Evolutionary conservation across 129 eudicot species (phyloP), one percentile per base, ranked within the genome.

Genomic region (Glebionis coronaria): DNA sequence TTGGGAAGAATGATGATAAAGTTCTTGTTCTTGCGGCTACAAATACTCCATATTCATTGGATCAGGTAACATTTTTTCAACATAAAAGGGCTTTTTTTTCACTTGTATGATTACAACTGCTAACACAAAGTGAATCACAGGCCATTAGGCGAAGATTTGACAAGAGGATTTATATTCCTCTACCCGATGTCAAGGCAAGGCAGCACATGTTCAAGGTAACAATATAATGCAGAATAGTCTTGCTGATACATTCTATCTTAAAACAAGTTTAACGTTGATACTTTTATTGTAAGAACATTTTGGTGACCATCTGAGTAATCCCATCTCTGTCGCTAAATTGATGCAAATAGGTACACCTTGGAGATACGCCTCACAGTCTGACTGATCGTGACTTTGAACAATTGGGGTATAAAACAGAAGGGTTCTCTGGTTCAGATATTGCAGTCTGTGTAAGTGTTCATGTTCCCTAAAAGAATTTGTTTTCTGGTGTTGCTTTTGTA

Each of bases 1-100:
- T 85, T 10, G 91, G 91, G 63, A 69, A 16, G 58, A 79, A 82
- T 61, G 91, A 85, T 79, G 82, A 68, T 12, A 82, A 85, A 75
- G 91, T 85, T 67, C 91, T 85, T 27, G 84, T 85, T 67, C 91
- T 85, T 77, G 88, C 91, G 47, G 91, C 91, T n/a, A 85, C 91
- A 28, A 82, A 85, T 71, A 85, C 91, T 4, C 91, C 91, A 3
- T 85, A 85, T 78, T 82, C 91, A 28, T 63, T 85, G 12, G 91
- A 85, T 74, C 88, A 85, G 91, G 91, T 85, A 63, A 75, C 19
- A 8, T 4, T 35, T 57, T 69, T 38, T 29, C 12, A 67, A 42
- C 57, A 65, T 29, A 18, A 44, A 4, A 27, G 3, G 51, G n/a
- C 14, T 49, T 68, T 3, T 68, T 55, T 49, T 28, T 12, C 42